phyloP scores from a whole-genome alignment of 1,284 basidiomycete genomes.

The Inonotus obliquus region DNA sequence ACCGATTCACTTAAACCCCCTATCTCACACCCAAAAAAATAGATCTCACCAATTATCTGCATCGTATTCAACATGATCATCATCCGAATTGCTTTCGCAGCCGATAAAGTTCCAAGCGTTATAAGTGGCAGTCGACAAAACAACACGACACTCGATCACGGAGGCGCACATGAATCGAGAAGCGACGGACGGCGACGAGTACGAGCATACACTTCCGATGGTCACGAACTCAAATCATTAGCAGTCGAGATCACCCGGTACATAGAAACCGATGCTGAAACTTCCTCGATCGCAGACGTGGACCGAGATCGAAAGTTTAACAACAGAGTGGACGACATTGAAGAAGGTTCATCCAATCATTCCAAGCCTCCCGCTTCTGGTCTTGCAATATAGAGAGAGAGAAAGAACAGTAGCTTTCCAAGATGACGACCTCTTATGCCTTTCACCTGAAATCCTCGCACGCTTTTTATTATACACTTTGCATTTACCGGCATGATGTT shows the following conservation, averaged over 20 bases:
- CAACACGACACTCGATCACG: background rate
- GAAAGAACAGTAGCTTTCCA: background rate
- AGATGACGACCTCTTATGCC: too few relatives aligned
- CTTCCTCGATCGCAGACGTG: background rate
- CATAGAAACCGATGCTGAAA: background rate
- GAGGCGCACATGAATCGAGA: background rate
- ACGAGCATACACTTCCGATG: background rate
- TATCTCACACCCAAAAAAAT: too few relatives aligned
- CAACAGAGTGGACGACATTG: background rate
- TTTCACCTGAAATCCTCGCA: too few relatives aligned
- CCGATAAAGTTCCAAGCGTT: background rate
- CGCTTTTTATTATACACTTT: too few relatives aligned
- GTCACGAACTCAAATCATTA: background rate
- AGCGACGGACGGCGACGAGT: background rate
- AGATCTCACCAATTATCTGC: background rate
- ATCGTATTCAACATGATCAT: slow-evolving; percentile 3
- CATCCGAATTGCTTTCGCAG: background rate
- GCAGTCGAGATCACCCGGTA: background rate
- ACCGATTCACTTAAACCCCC: background rate
- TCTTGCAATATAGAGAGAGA: background rate
- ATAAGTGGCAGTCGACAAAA: background rate
- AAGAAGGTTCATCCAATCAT: background rate
- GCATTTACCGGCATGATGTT: too few relatives aligned
- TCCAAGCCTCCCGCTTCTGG: background rate
- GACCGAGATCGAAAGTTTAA: background rate